Conservation (phyloP, 495 filamentous ascomycete species). For the Penicillium coprophilum region DNA sequence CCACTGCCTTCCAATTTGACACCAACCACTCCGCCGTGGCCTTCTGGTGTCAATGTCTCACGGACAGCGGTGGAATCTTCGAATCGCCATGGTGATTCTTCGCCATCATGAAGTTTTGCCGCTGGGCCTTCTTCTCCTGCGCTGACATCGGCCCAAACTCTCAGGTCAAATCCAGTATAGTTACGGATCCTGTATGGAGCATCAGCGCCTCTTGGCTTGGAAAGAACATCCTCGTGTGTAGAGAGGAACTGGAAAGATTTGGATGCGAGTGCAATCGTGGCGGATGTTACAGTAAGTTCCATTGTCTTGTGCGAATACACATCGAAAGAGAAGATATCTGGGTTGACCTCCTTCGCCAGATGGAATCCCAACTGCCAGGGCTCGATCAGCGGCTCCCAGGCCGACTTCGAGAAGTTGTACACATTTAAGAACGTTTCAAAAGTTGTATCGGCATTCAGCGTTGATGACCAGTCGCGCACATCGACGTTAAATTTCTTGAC, state of each 20-base stretch:
- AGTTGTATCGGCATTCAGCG: slow-evolving; percentile 79
- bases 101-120: slow-evolving; percentile 82
- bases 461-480: slow-evolving; percentile 86
- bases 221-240: slow-evolving; percentile 87
- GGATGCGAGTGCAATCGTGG: slow-evolving; percentile 87
- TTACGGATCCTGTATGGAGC: slow-evolving; percentile 93
- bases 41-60: slow-evolving; percentile 84
- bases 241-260: slow-evolving; percentile 90
- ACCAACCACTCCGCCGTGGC: slow-evolving; percentile 70
- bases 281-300: slow-evolving; percentile 89
- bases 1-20: slow-evolving; percentile 88
- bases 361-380: slow-evolving; percentile 94
- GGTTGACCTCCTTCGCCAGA: slow-evolving; percentile 73
- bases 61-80: slow-evolving; percentile 93
- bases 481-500: slow-evolving; percentile 84
- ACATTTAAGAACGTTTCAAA: slow-evolving; percentile 94
- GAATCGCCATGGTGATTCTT: slow-evolving; percentile 93
- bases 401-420: slow-evolving; percentile 98
- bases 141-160: slow-evolving; percentile 74
- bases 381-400: slow-evolving; percentile 95
- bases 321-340: slow-evolving; percentile 77
- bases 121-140: slow-evolving; percentile 62
- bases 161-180: slow-evolving; percentile 87
- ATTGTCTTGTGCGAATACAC: slow-evolving; percentile 83
- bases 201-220: slow-evolving; percentile 88